Evolutionary conservation across 768 basidiomycete genomes (phyloP), one percentile per base, ranked within the genome.

Genomic region (Boletus reticuloceps): DNA sequence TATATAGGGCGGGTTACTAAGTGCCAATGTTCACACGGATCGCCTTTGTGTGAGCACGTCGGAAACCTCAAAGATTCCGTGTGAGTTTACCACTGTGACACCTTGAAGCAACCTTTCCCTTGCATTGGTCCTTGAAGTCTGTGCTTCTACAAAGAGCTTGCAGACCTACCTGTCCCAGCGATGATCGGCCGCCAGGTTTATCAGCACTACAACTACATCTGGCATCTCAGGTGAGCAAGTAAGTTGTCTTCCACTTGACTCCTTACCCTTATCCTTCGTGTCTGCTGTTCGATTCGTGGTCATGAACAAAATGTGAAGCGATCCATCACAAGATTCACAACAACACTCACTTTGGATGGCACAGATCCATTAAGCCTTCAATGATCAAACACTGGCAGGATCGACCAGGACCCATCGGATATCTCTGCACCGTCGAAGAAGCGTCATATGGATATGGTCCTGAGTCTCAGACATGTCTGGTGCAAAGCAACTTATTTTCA

Each of bases 221-320:
- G 47, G 38, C 11, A 25, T 52, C 25, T 54, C 69, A 55, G 58
- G 66, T 64, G 44, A 42, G 58, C 39, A 6, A 19, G 51, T 16
- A 25, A 25, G 4, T 25, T 44, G 22, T 16, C 44, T 19, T 37
- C 25, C 7, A 16, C 4, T 43, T 27, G 43, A 3, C 13, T 19
- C 19, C 11, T 14, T 6, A 14, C 27, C 10, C 16, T 38, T 19
- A 17, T 69, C 11, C 62, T 81, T 34, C 77, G 81, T 27, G 60
- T 82, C 20, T 68, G 72, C 0, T 82, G 77, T 53, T 74, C 77
- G 2, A 69, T 77, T 20, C 72, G 75, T 37, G 82, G 86, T 63
- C 82, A 84, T 59, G 63, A 68, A 20, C 72, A 75, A 43, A 84
- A 85, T 50, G 57, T 64, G 29, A 84, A 80, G 58, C 73, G 77